These are phyloP conservation scores for Claviceps citrina DNA, from an alignment of 2,329 filamentous ascomycete genomes.

Conservation along the genomic window DNA sequence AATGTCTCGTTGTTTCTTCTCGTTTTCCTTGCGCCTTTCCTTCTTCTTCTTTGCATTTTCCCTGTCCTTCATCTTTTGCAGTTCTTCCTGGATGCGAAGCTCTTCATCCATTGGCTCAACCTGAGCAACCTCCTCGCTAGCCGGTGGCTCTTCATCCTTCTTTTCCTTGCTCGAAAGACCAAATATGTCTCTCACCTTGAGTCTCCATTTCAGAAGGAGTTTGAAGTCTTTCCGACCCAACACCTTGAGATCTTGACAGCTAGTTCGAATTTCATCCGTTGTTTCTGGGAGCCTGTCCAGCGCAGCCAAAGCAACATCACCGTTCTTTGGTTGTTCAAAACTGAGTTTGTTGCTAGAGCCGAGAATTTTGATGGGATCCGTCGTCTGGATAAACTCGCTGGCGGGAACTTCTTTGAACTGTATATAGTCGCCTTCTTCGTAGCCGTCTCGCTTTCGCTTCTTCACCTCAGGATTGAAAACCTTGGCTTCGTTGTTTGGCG, in stretches of 20 bases:
- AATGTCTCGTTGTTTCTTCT: conserved; percentile 86
- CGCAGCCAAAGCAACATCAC: conserved; percentile 74
- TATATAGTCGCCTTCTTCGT: conserved; percentile 87
- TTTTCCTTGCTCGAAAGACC: conserved; percentile 58
- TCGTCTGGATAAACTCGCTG: conserved; percentile 85
- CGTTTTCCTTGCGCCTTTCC: conserved; percentile 75
- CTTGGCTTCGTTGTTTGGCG: conserved; percentile 91
- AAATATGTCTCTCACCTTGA: conserved; percentile 81
- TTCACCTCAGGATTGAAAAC: conserved; percentile 96
- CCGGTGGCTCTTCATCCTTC: conserved; percentile 35
- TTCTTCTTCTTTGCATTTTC: conserved; percentile 65
- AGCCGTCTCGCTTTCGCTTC: conserved; percentile 94
- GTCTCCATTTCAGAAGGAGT: conserved; percentile 70
- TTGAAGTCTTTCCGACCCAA: conserved; percentile 92
- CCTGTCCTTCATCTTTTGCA: conserved; percentile 68
- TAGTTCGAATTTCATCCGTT: conserved; percentile 62
- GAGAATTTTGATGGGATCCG: conserved; percentile 82
- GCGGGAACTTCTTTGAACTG: conserved; percentile 82
- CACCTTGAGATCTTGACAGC: conserved; percentile 74
- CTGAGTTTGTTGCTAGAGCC: conserved; percentile 71
- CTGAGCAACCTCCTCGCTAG: conserved; percentile 49
- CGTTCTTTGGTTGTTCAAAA: conserved; percentile 65
- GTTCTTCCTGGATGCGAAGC: conserved; percentile 71
- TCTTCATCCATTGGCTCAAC: conserved; percentile 92
- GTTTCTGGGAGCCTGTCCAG: conserved; percentile 77